Conservation (phyloP, 2,329 filamentous ascomycete species). For the Cladorrhinum sp. region DNA sequence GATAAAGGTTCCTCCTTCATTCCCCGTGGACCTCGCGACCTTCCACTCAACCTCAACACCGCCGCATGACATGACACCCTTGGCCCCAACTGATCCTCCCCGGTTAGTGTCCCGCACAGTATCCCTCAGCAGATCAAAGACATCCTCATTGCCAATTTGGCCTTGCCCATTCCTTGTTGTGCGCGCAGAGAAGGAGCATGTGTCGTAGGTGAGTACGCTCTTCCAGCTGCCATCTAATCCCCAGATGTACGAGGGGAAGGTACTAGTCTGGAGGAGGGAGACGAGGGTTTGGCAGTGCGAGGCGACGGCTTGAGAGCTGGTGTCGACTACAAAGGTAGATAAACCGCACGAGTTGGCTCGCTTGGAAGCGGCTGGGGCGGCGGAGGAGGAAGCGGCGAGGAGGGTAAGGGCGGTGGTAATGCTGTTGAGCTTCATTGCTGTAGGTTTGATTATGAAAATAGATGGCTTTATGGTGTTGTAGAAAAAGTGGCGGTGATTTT, state of each 20-base stretch:
- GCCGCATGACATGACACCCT: constrained; percentile 1
- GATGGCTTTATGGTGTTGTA: not conserved
- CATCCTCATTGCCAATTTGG: constrained; percentile 6
- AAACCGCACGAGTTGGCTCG: constrained; percentile 1
- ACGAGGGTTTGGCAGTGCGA: constrained; percentile 3
- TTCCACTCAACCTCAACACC: constrained; percentile 5
- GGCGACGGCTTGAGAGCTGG: not conserved
- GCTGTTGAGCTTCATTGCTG: not conserved
- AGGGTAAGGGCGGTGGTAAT: not conserved
- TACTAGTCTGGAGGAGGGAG: not conserved
- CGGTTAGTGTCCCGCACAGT: not conserved
- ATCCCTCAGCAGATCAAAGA: constrained; percentile 5
- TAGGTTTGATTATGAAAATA: not conserved
- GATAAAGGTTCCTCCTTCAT: not conserved
- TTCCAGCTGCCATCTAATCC: not conserved
- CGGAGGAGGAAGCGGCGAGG: not conserved
- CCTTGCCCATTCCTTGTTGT: not conserved
- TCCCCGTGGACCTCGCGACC: not conserved
- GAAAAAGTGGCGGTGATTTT: not conserved
- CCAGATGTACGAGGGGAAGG: constrained; percentile 1
- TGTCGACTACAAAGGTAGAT: constrained; percentile 1
- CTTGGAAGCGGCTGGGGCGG: not conserved
- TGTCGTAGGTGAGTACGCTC: not conserved
- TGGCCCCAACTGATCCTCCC: not conserved
- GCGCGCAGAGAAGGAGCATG: not conserved